phyloP scores from a whole-genome alignment of 1,284 basidiomycete genomes.

The Leccinum insigne region DNA sequence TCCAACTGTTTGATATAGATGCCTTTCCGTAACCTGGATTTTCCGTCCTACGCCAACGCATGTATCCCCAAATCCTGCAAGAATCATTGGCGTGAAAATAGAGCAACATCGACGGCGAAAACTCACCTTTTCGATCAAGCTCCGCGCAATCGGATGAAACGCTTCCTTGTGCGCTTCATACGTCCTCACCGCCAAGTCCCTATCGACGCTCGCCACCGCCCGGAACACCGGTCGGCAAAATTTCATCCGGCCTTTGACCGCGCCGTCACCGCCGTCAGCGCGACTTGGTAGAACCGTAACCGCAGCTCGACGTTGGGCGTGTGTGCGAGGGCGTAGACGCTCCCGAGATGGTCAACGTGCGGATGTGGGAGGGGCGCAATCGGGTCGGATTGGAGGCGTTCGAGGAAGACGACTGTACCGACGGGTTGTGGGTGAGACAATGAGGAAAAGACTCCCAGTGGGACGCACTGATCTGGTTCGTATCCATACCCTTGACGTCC shows the following conservation, averaged over 20 bases:
- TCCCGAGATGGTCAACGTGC: slow-evolving; percentile 56
- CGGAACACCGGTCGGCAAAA: slow-evolving; percentile 74
- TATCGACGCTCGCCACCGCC: slow-evolving; percentile 56
- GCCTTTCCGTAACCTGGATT: neutral
- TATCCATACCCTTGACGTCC: slow-evolving; percentile 61
- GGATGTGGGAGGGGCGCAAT: slow-evolving; percentile 54
- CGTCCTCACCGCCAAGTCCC: slow-evolving; percentile 57
- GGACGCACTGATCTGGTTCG: slow-evolving; percentile 2
- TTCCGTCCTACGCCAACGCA: neutral
- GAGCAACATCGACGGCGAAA: neutral
- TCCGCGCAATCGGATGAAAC: slow-evolving; percentile 80
- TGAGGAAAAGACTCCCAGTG: neutral
- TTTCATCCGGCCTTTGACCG: slow-evolving; percentile 79
- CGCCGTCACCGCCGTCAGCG: slow-evolving; percentile 41
- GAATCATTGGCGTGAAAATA: neutral
- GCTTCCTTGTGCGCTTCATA: slow-evolving; percentile 53
- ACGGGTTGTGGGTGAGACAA: neutral
- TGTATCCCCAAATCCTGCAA: slow-evolving; percentile 6
- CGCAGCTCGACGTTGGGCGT: slow-evolving; percentile 74
- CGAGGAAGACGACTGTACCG: slow-evolving; percentile 68
- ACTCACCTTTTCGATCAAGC: slow-evolving; percentile 66
- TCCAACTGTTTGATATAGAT: neutral
- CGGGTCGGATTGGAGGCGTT: slow-evolving; percentile 52
- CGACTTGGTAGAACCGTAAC: slow-evolving; percentile 68
- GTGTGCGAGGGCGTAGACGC: slow-evolving; percentile 51